These are phyloP conservation scores for Emericellopsis atlantica DNA, from an alignment of 2,329 filamentous ascomycete genomes.

Conservation along the genomic window DNA sequence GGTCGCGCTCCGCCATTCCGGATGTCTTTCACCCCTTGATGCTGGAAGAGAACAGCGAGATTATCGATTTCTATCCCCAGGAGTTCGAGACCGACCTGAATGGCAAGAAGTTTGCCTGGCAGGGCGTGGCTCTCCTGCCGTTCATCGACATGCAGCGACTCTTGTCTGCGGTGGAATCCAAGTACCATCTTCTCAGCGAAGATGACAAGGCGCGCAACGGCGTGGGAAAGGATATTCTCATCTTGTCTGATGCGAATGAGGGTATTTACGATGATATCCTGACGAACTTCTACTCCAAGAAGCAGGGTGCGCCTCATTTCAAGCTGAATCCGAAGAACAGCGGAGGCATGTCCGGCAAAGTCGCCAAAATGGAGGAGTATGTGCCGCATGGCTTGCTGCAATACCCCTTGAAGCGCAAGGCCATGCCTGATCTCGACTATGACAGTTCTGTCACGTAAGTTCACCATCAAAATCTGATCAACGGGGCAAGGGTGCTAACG, in stretches of 20 bases:
- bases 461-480: not conserved
- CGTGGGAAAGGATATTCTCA: slow-evolving; percentile 66
- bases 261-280: slow-evolving; percentile 73
- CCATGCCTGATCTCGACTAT: slow-evolving; percentile 67
- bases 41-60: slow-evolving; percentile 76
- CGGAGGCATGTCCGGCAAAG: slow-evolving; percentile 65
- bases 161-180: slow-evolving; percentile 67
- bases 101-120: slow-evolving; percentile 97
- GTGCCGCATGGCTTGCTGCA: slow-evolving; percentile 71
- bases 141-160: slow-evolving; percentile 92
- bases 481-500: slow-evolving; percentile 13
- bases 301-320: slow-evolving; percentile 53
- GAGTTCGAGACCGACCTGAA: slow-evolving; percentile 91
- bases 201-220: slow-evolving; percentile 72
- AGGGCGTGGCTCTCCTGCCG: slow-evolving; percentile 82
- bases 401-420: slow-evolving; percentile 61
- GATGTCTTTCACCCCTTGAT: slow-evolving; percentile 82
- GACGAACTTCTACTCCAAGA: slow-evolving; percentile 84
- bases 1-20: slow-evolving; percentile 83
- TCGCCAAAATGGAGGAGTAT: slow-evolving; percentile 74
- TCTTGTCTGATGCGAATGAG: slow-evolving; percentile 73
- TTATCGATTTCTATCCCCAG: slow-evolving; percentile 95
- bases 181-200: slow-evolving; percentile 65
- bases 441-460: slow-evolving; percentile 76
- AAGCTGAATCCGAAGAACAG: slow-evolving; percentile 64